Evolutionary conservation across 306 rosid species (phyloP), one percentile per base, ranked within the genome.

Genomic region (Rosa rugosa): DNA sequence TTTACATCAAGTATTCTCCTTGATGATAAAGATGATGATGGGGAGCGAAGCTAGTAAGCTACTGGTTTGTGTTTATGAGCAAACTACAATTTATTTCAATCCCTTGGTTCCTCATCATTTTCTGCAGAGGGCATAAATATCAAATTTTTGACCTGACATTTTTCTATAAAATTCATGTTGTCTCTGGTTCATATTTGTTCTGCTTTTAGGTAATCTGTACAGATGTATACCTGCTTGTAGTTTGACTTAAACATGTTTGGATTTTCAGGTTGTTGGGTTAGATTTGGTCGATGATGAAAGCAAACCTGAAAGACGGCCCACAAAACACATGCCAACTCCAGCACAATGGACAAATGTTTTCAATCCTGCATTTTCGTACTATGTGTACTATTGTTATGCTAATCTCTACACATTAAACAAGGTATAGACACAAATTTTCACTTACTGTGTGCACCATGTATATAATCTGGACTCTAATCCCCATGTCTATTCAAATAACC

Each of bases 321-420:
- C 98, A 76, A 94, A 92, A 82, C 99, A 95, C 90, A 95, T 95
- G 99, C 99, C 94, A 13, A 95, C 98, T 5, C 99, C 99, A 77
- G 90, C 91, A 70, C 97, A 95, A 63, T 95, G 99, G 99, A 95
- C 94, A 44, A 95, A 95, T 64, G 94, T 90, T 34, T 95, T 92
- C 85, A 95, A 95, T 87, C 99, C 99, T 0, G 99, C 99, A 82
- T 95, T 63, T 88, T 95, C 99, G 27, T 95, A 95, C 81, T 95
- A 95, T 71, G 93, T 86, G 76, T 95, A 95, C 83, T 95, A 95
- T 86, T 95, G 99, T 80, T 95, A 95, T 75, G 99, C 99, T 76
- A 95, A 95, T 83, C 99, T 95, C 80, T 90, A 91, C 83, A 85
- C 92, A 38, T 85, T 95, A 77, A 95, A 95, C 90, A 95, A 95